Evolutionary conservation across 169 alveolate species (phyloP).

Genomic region (Sarcocystis neurona): DNA sequence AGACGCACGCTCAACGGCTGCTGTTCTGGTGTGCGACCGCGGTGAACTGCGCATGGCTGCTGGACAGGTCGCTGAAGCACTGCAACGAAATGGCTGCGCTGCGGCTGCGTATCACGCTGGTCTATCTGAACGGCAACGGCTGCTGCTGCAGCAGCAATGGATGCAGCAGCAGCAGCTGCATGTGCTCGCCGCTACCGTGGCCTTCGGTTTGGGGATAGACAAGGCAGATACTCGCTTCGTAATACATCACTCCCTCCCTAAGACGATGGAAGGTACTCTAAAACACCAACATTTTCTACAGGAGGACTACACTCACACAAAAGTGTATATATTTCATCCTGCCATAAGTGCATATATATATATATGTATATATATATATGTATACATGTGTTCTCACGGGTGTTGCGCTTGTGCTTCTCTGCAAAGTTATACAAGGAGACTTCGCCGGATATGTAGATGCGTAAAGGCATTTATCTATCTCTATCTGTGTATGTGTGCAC

Average conservation of each 20-base stretch:
- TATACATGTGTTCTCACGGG: too few relatives aligned
- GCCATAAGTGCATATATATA: not conserved
- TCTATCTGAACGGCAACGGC: not conserved
- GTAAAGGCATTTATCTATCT: not conserved
- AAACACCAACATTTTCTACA: not conserved
- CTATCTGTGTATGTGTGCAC: not conserved
- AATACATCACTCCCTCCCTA: conserved; percentile 96
- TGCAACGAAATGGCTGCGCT: conserved; percentile 72
- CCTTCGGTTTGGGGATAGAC: conserved; percentile 99
- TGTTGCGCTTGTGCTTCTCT: too few relatives aligned
- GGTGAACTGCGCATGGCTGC: too few relatives aligned
- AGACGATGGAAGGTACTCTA: conserved; percentile 88
- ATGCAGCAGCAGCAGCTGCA: conserved; percentile 82
- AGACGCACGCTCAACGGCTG: too few relatives aligned
- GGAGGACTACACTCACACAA: too few relatives aligned
- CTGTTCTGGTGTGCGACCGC: too few relatives aligned
- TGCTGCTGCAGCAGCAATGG: conserved; percentile 78
- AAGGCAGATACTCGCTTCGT: conserved; percentile 97
- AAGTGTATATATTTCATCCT: too few relatives aligned
- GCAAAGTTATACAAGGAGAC: too few relatives aligned
- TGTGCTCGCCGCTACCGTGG: conserved; percentile 97
- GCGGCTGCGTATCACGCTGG: conserved; percentile 76
- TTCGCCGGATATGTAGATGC: not conserved
- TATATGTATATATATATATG: not conserved
- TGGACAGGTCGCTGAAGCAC: conserved; percentile 81